Evolutionary conservation across 371 early-diverging fungal species (phyloP), one percentile per base, ranked within the genome.

Genomic region (Mortierella polycephala): DNA sequence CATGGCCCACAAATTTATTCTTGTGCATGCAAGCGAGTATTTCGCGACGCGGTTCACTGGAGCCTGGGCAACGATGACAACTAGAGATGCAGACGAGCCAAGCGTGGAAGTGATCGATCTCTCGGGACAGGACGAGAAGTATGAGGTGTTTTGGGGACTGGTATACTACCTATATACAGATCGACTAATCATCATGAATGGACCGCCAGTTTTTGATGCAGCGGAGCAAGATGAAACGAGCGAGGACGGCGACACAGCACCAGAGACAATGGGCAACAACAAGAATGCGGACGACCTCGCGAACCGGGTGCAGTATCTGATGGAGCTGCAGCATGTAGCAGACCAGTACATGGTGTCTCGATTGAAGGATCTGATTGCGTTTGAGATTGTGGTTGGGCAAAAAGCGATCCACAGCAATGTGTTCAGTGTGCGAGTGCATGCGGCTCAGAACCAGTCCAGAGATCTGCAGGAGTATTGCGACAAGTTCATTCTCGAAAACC

Each of bases 151-250:
- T n/a, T 75, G 66, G 70, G 75, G 70, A 1, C 16, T 75, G 1
- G 1, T 75, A 1, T 68, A 75, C n/a, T 69, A 57, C 42, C 52
- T 75, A 12, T 75, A 75, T 51, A 20, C 75, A 0, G 64, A 69
- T 16, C 46, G 39, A 0, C 47, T 74, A 2, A 74, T 69, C 14
- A 16, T 0, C 11, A 20, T 57, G 11, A 68, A 68, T 21, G 74
- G 69, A 0, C 67, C 49, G 6, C 59, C 60, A 40, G 6, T 42
- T 6, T 46, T 44, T 40, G 42, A 18, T 2, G 16, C 40, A 30
- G 1, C 4, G 5, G 20, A 20, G 12, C 30, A 30, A 30, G 30
- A 30, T 30, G 30, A 30, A 30, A 30, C 30, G 30, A 30, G 30
- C 30, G 30, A 30, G 30, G 30, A 14, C 11, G 23, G 18, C 1